Percentiles rank a stretch among this genome's conserved stretches.
Conservation (phyloP, 2,329 filamentous ascomycete genomes). For the Stenocarpella maydis region DNA sequence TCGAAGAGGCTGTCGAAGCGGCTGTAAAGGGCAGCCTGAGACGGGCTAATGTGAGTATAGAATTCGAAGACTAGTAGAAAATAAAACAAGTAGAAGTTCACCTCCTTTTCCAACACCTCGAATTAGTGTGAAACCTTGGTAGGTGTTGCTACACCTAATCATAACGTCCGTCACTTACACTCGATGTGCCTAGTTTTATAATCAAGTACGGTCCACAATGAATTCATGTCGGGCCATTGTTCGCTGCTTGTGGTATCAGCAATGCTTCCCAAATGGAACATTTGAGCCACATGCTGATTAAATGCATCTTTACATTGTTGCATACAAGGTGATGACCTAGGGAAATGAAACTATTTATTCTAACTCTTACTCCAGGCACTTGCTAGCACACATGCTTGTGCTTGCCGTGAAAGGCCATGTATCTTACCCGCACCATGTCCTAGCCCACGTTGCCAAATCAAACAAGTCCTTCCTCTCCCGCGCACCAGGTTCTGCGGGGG, state of each 20-base stretch:
- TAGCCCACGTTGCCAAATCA: background rate
- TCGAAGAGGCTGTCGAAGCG: conserved; percentile 10
- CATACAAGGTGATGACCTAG: too few relatives aligned
- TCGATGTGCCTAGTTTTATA: too few relatives aligned
- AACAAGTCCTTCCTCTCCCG: background rate
- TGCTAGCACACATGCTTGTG: too few relatives aligned
- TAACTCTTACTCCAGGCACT: too few relatives aligned
- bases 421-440: too few relatives aligned
- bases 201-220: too few relatives aligned
- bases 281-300: background rate
- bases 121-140: background rate
- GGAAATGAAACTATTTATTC: too few relatives aligned
- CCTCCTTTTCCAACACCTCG: background rate
- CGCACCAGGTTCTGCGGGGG: background rate
- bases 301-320: too few relatives aligned
- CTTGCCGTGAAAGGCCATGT: too few relatives aligned
- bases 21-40: conserved; percentile 8
- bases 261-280: background rate
- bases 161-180: too few relatives aligned
- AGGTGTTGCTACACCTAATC: background rate
- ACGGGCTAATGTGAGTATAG: conserved; percentile 23
- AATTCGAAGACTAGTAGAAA: conserved; percentile 7
- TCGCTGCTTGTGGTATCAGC: too few relatives aligned
- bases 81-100: background rate
- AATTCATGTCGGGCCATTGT: too few relatives aligned